These are phyloP conservation scores for Fusarium sp. DNA, from an alignment of 2,329 filamentous ascomycete species.

Conservation along the genomic window DNA sequence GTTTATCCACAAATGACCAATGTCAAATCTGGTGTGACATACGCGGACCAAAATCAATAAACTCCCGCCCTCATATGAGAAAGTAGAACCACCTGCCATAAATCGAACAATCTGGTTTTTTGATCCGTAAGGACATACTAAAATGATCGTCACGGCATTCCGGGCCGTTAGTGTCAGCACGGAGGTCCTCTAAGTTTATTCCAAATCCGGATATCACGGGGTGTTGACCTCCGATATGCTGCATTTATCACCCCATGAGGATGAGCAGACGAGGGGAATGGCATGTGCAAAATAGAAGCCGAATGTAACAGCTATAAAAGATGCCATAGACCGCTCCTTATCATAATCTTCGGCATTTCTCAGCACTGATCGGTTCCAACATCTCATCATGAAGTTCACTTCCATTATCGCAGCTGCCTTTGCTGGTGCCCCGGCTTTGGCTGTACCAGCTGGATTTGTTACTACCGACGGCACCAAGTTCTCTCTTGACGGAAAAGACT, in stretches of 20 bases:
- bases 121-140: neutral
- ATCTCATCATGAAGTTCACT: constrained; percentile 20
- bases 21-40: neutral
- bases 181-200: neutral
- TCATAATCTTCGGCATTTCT: neutral
- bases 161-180: neutral
- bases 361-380: neutral
- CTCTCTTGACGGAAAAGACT: constrained; percentile 64
- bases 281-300: neutral
- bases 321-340: too few relatives aligned
- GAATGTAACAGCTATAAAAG: constrained; percentile 15
- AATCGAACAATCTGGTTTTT: neutral
- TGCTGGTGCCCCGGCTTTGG: neutral
- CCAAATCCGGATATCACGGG: constrained; percentile 29
- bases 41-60: too few relatives aligned
- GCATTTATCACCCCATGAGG: constrained; percentile 15
- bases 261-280: constrained; percentile 7
- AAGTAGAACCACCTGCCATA: neutral
- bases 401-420: constrained; percentile 15
- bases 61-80: too few relatives aligned
- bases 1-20: neutral
- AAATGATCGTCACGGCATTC: neutral
- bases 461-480: constrained; percentile 62
- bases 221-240: constrained; percentile 30
- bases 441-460: constrained; percentile 56